Evolutionary conservation across 306 rosid genomes (phyloP), one percentile per base, ranked within the genome.

Genomic region (Lathyrus tuberosus): DNA sequence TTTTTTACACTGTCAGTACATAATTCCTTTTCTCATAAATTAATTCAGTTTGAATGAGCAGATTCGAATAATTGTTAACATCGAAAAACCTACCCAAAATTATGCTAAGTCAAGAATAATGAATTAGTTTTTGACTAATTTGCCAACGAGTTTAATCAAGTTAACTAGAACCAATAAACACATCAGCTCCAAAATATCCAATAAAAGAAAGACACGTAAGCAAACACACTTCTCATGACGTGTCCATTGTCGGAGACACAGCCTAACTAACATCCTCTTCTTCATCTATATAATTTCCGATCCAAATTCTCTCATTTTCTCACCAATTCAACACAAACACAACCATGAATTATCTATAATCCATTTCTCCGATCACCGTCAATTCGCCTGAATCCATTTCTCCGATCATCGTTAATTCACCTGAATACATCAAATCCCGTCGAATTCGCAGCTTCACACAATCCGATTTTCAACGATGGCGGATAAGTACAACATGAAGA

Each of bases 401-500:
- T 20, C 60, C 60, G 48, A 12, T 78, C 24, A 0, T n/a, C 40
- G 65, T 41, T 69, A 10, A 17, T 49, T 49, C 5, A 48, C 24
- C 54, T 8, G 24, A 53, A 38, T 28, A 2, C 49, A 18, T n/a
- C 8, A 42, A 49, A 44, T 59, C 60, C 26, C 61, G 6, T 46
- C 37, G n/a, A 63, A 44, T 70, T 64, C 52, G 31, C 41, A 14
- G 41, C 6, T 33, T 35, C 40, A n/a, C 43, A 11, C 1, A 28
- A 28, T 65, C 49, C 30, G 1, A 15, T 10, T 35, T 15, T 24
- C 10, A 47, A 17, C 44, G 10, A 82, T 83, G 86, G 96, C 84
- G 67, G 95, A 94, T 16, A 94, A 88, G 94, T 87, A 76, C 85
- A 94, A 94, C 71, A 79, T 79, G 18, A 90, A 86, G 84, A 94